A percentile compares a stretch with the other conserved stretches of the same genome.
Evolutionary conservation across 768 basidiomycete genomes (phyloP).

Genomic region (Mycena leptocephala): DNA sequence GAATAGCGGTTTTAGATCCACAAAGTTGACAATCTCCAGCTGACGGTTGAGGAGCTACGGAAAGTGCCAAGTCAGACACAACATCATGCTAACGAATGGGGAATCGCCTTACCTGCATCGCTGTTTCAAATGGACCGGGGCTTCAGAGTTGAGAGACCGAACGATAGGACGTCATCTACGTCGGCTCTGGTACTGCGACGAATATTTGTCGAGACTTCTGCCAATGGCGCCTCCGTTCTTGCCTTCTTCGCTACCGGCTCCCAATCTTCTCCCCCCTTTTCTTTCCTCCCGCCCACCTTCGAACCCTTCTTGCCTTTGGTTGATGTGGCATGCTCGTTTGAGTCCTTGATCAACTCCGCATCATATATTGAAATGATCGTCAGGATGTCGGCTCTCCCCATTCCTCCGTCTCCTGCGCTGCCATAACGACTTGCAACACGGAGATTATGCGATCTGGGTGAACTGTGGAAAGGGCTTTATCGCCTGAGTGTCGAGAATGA

Average conservation of each 20-base stretch:
- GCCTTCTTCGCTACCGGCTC: too few relatives aligned
- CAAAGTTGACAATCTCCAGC: conserved; percentile 93
- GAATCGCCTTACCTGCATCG: conserved; percentile 86
- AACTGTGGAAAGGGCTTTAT: conserved; percentile 30
- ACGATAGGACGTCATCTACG: conserved; percentile 86
- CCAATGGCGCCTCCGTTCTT: too few relatives aligned
- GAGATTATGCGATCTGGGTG: conserved; percentile 12
- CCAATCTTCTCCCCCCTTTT: too few relatives aligned
- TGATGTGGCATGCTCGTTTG: too few relatives aligned
- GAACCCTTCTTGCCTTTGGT: too few relatives aligned
- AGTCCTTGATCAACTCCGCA: too few relatives aligned
- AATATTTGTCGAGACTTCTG: too few relatives aligned
- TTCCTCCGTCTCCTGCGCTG: conserved; percentile 39
- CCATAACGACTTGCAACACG: not conserved
- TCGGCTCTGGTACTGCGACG: too few relatives aligned
- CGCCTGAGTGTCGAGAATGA: conserved; percentile 36
- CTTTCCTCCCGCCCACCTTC: too few relatives aligned
- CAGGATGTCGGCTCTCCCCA: conserved; percentile 35
- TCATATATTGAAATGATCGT: not conserved
- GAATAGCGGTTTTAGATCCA: conserved; percentile 89
- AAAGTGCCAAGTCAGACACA: conserved; percentile 9
- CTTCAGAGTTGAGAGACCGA: conserved; percentile 78
- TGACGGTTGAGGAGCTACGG: conserved; percentile 90
- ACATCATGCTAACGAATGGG: not conserved
- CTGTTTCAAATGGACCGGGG: conserved; percentile 95